Evolutionary conservation across 805 yeast species (phyloP), one percentile per base, ranked within the genome.

Genomic region (Saturnispora gosingensis): DNA sequence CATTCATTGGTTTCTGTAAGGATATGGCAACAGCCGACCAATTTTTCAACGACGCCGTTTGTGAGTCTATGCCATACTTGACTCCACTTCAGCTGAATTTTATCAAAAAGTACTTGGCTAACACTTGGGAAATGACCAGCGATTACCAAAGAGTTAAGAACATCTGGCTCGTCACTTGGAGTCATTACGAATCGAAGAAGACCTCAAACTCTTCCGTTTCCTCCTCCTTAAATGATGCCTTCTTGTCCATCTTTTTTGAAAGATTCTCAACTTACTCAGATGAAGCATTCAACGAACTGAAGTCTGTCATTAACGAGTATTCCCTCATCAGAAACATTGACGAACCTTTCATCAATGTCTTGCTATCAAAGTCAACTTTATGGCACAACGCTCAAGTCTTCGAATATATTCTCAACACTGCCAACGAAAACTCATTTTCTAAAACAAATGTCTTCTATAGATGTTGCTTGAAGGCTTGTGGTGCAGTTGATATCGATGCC

Each of bases 311-410:
- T 53, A 64, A 73, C 16, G 70, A 73, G 34, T 83, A 84, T 63
- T 73, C 80, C 48, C 72, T 72, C 45, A 71, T 80, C 54, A 80
- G 79, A 60, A 72, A 76, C 22, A 74, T 83, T 51, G 91, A 86
- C 65, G 91, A 85, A 65, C 83, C 87, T n/a, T 85, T 88, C 61
- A 77, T 88, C 66, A 88, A 87, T 65, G 85, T 86, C 43, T 72
- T 86, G 50, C 72, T 87, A 53, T 77, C 87, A 40, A 82, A 81
- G 61, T 76, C 80, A 57, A 78, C 79, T 32, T 68, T 72, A 54
- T 86, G 95, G 95, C 75, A 75, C 50, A 83, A 82, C 62, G 72
- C 80, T 54, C 70, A 71, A n/a, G 81, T 83, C 11, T 76, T 83
- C 52, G 80, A 82, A 58, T 82, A 80, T 55, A 72, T 86, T 53